These are phyloP conservation scores for Dipodascus albidus DNA, from an alignment of 805 yeast genomes.

Conservation along the genomic window DNA sequence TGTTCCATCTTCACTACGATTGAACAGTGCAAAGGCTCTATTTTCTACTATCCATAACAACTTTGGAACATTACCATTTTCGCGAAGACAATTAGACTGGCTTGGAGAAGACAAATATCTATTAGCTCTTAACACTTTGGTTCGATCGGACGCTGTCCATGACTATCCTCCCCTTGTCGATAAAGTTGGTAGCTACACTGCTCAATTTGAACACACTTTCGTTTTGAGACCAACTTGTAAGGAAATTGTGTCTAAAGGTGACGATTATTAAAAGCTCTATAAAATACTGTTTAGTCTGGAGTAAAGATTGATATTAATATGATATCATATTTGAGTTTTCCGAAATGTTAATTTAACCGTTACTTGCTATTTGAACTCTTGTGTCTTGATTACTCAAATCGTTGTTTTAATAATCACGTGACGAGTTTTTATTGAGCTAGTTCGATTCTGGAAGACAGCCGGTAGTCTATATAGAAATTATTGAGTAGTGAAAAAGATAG, in stretches of 20 bases:
- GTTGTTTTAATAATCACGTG: too few relatives aligned
- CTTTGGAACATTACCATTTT: constrained; percentile 93
- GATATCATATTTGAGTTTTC: too few relatives aligned
- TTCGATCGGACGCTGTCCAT: constrained; percentile 74
- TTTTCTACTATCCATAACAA: constrained; percentile 59
- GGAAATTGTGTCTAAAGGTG: constrained; percentile 93
- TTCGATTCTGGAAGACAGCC: too few relatives aligned
- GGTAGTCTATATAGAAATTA: too few relatives aligned
- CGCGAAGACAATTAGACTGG: constrained; percentile 88
- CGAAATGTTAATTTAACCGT: too few relatives aligned
- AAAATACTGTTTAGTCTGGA: too few relatives aligned
- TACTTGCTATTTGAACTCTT: too few relatives aligned
- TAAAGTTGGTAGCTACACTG: constrained; percentile 76
- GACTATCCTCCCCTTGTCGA: constrained; percentile 93
- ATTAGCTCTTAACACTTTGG: constrained; percentile 74
- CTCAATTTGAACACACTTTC: constrained; percentile 93
- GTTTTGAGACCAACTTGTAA: constrained; percentile 81
- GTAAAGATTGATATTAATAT: too few relatives aligned
- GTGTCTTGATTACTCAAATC: too few relatives aligned
- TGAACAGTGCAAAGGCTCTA: constrained; percentile 59
- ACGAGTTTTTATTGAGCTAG: too few relatives aligned
- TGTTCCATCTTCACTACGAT: constrained; percentile 36
- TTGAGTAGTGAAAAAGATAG: too few relatives aligned
- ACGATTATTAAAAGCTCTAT: constrained; percentile 39
- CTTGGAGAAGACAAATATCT: constrained; percentile 86